phyloP scores from a whole-genome alignment of 2,329 filamentous ascomycete species.

The Microsporum canis region DNA sequence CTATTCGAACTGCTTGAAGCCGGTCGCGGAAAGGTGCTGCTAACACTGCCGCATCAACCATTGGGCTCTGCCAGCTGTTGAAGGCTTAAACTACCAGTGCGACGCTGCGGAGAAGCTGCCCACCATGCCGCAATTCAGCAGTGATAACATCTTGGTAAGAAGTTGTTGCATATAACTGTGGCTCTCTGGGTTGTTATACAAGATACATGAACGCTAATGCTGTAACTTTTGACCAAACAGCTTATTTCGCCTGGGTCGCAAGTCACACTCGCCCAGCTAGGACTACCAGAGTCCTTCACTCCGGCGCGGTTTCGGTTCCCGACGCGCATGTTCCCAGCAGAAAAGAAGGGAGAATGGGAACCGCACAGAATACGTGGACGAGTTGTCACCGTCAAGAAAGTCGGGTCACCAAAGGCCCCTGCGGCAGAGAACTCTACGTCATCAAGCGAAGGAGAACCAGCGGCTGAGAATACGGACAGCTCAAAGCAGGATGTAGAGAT shows the following conservation, averaged over 20 bases:
- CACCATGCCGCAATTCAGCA: constrained; percentile 41
- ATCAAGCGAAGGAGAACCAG: not conserved
- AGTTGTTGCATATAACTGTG: not conserved
- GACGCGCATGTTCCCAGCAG: constrained; percentile 81
- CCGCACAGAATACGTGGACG: constrained; percentile 64
- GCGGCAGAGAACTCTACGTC: not conserved
- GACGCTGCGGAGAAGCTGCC: constrained; percentile 2
- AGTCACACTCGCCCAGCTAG: constrained; percentile 82
- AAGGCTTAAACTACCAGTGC: not conserved
- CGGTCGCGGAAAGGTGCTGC: not conserved
- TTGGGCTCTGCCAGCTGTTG: not conserved
- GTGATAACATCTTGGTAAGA: constrained; percentile 42
- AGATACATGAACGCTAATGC: not conserved
- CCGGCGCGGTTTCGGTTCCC: constrained; percentile 76
- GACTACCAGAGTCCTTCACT: constrained; percentile 79
- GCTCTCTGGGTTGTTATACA: not conserved
- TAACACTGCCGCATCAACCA: not conserved
- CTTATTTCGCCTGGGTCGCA: constrained; percentile 59
- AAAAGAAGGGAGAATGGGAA: constrained; percentile 67
- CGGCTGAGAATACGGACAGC: constrained; percentile 12
- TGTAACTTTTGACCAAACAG: constrained; percentile 19
- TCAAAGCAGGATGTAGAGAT: constrained; percentile 35
- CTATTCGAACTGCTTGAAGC: too few species aligned
- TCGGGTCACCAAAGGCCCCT: not conserved
- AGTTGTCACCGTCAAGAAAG: constrained; percentile 21